Conservation (phyloP, 2,329 filamentous ascomycete species). For the Sclerotinia borealis region DNA sequence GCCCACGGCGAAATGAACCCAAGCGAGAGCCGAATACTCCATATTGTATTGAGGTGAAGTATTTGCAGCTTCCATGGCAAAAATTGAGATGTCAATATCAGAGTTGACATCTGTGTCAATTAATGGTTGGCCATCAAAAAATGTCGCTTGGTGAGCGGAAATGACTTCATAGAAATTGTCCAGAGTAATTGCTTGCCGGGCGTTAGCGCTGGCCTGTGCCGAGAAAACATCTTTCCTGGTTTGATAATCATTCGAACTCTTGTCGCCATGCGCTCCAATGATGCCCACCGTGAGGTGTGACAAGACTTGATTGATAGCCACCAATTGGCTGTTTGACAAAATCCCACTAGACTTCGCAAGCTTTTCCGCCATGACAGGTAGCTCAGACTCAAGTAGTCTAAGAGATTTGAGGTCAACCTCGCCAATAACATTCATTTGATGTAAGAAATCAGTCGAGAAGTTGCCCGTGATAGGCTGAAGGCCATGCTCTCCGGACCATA, state of each 20-base stretch:
- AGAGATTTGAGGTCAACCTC: conserved; percentile 54
- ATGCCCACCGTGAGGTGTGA: conserved; percentile 20
- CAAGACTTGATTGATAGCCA: conserved; percentile 36
- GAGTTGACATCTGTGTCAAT: conserved; percentile 26
- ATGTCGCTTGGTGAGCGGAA: not conserved
- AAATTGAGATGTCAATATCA: conserved; percentile 34
- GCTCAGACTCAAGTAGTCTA: conserved; percentile 57
- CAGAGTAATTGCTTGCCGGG: not conserved
- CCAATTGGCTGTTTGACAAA: conserved; percentile 42
- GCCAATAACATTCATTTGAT: conserved; percentile 45
- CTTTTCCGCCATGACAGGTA: conserved; percentile 54
- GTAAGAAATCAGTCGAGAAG: conserved; percentile 48
- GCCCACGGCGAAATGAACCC: conserved; percentile 69
- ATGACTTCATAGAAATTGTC: not conserved
- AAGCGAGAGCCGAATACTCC: conserved; percentile 51
- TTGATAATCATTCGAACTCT: not conserved
- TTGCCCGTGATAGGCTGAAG: conserved; percentile 42
- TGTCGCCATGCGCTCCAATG: conserved; percentile 22
- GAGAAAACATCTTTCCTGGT: not conserved
- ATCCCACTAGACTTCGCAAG: conserved; percentile 21
- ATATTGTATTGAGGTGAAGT: conserved; percentile 26
- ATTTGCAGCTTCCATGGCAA: conserved; percentile 29
- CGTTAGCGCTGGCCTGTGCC: not conserved
- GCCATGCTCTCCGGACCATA: conserved; percentile 29
- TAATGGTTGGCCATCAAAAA: conserved; percentile 2